These are phyloP conservation scores for Candida vartiovaarae DNA, from an alignment of 805 yeast genomes.

Conservation along the genomic window DNA sequence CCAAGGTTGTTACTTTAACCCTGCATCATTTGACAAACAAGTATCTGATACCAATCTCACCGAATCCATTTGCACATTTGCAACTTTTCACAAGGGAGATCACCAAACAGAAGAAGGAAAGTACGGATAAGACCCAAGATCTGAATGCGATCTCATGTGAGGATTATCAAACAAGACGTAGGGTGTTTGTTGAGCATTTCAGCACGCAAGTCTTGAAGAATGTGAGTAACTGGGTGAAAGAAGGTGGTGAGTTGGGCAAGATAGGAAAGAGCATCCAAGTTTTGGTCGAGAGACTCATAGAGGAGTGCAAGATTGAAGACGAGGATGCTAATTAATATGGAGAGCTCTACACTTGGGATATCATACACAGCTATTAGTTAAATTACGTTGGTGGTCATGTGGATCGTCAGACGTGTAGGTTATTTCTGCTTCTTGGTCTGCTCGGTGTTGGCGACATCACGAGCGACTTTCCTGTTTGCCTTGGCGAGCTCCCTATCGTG, in stretches of 20 bases:
- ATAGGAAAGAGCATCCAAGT: slow-evolving; percentile 28
- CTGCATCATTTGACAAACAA: slow-evolving; percentile 42
- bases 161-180: slow-evolving; percentile 49
- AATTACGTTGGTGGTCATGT: neutral
- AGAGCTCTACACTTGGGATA: neutral
- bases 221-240: slow-evolving; percentile 44
- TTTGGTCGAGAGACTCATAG: slow-evolving; percentile 8
- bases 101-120: slow-evolving; percentile 8
- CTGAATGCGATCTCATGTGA: slow-evolving; percentile 47
- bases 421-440: no score
- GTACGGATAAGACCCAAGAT: slow-evolving; percentile 24
- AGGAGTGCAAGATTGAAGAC: neutral
- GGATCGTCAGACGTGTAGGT: neutral
- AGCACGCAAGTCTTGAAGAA: slow-evolving; percentile 42
- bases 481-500: slow-evolving; percentile 30
- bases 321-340: no score
- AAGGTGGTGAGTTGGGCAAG: slow-evolving; percentile 69
- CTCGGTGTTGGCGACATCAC: slow-evolving; percentile 3
- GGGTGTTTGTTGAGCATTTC: slow-evolving; percentile 48
- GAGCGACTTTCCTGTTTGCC: slow-evolving; percentile 20
- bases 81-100: slow-evolving; percentile 46
- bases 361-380: neutral
- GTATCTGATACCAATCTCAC: slow-evolving; percentile 47
- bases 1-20: slow-evolving; percentile 12
- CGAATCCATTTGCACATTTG: slow-evolving; percentile 60